Evolutionary conservation across 1,284 basidiomycete species (phyloP).

Genomic region (Microbotryum lychnidis-dioicae): DNA sequence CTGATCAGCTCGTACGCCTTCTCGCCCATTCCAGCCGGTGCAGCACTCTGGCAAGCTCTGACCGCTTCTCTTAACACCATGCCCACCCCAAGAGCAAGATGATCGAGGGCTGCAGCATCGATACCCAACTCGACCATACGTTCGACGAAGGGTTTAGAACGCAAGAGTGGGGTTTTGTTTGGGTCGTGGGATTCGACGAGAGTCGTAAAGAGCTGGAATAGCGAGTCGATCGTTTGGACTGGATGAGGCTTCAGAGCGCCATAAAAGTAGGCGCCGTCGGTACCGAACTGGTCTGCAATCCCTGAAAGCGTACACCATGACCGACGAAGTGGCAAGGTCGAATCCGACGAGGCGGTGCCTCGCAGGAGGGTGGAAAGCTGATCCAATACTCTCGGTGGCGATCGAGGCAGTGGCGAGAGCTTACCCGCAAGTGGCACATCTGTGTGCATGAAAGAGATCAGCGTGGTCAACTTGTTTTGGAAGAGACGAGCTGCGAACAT

Average conservation of each 20-base stretch:
- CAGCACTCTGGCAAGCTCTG: slow-evolving; percentile 66
- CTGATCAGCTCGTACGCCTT: slow-evolving; percentile 67
- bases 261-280: slow-evolving; percentile 12
- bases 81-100: slow-evolving; percentile 59
- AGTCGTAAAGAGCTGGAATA: slow-evolving; percentile 12
- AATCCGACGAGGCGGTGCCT: too few relatives aligned
- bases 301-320: not conserved
- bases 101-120: slow-evolving; percentile 45
- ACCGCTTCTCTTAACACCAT: slow-evolving; percentile 74
- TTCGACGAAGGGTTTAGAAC: slow-evolving; percentile 42
- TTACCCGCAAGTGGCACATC: not conserved
- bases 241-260: slow-evolving; percentile 1
- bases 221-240: not conserved
- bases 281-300: not conserved
- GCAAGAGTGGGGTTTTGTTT: not conserved
- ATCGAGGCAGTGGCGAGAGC: not conserved
- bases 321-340: not conserved
- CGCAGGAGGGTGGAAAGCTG: too few relatives aligned
- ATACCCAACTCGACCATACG: slow-evolving; percentile 50
- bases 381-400: too few relatives aligned
- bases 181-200: not conserved
- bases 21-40: slow-evolving; percentile 61
- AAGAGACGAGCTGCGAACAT: not conserved
- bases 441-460: slow-evolving; percentile 20
- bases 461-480: not conserved